phyloP scores from a whole-genome alignment of 352 stramenopile species.

The Globisporangium paroecandrum region DNA sequence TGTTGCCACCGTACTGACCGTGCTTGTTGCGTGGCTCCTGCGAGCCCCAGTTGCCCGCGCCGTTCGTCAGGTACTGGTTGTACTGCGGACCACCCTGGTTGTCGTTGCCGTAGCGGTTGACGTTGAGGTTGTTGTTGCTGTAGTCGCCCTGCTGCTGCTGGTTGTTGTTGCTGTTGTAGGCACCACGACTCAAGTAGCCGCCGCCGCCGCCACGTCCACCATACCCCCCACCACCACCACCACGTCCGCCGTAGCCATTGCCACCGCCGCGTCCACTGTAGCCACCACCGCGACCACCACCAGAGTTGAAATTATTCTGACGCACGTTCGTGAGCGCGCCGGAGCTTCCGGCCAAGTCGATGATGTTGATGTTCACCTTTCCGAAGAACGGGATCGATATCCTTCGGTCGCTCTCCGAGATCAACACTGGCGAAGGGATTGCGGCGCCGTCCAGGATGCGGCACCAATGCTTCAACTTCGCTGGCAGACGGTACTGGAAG shows the following conservation, averaged over 20 bases:
- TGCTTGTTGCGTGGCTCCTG: slow-evolving; percentile 78
- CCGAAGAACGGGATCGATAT: slow-evolving; percentile 82
- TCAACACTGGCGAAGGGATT: slow-evolving; percentile 34
- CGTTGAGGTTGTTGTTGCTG: slow-evolving; percentile 66
- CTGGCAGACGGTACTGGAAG: slow-evolving; percentile 71
- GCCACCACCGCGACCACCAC: slow-evolving; percentile 29
- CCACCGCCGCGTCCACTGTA: slow-evolving; percentile 21
- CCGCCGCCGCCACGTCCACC: slow-evolving; percentile 20
- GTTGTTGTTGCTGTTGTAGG: slow-evolving; percentile 26
- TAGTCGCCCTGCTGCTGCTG: slow-evolving; percentile 25
- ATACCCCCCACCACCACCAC: slow-evolving; percentile 20
- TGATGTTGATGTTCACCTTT: slow-evolving; percentile 83
- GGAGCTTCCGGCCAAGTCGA: slow-evolving; percentile 64
- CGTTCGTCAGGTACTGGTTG: slow-evolving; percentile 77
- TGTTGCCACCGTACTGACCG: slow-evolving; percentile 43
- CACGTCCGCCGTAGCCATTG: slow-evolving; percentile 14
- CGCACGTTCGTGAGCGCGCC: slow-evolving; percentile 55
- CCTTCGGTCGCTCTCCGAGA: slow-evolving; percentile 55
- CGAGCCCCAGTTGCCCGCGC: slow-evolving; percentile 73
- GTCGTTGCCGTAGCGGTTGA: slow-evolving; percentile 44
- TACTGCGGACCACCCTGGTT: slow-evolving; percentile 41
- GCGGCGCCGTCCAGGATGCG: slow-evolving; percentile 53
- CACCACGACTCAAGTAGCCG: slow-evolving; percentile 17
- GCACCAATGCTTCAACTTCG: slow-evolving; percentile 50
- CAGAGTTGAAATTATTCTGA: slow-evolving; percentile 40